Evolutionary conservation across 208 protist genomes (phyloP).

Genomic region (Trypanosomatidae sp.): DNA sequence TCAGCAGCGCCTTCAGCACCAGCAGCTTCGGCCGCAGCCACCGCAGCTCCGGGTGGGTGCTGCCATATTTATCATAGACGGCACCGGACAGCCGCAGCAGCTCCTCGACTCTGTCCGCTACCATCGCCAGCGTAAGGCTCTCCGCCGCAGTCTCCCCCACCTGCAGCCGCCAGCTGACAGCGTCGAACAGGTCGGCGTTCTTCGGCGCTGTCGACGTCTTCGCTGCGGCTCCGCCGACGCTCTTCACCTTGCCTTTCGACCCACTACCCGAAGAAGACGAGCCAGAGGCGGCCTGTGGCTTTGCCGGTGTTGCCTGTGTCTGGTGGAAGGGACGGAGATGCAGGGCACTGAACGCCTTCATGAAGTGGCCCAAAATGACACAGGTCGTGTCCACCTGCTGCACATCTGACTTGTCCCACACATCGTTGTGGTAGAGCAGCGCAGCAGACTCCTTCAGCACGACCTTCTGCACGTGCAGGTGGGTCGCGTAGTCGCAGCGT

Average conservation of each 20-base stretch:
- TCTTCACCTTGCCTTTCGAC: not conserved
- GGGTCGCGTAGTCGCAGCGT: slow-evolving; percentile 43
- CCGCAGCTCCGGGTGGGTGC: slow-evolving; percentile 37
- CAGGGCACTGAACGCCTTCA: slow-evolving; percentile 72
- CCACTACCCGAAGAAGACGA: not conserved
- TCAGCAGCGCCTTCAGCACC: slow-evolving; percentile 65
- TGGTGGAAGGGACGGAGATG: slow-evolving; percentile 63
- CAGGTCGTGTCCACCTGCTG: slow-evolving; percentile 71
- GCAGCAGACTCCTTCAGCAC: slow-evolving; percentile 61
- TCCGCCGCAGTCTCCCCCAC: slow-evolving; percentile 29
- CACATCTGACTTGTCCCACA: slow-evolving; percentile 67
- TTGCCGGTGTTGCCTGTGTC: slow-evolving; percentile 9
- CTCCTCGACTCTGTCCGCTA: slow-evolving; percentile 69
- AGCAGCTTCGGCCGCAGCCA: slow-evolving; percentile 77
- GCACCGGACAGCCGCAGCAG: slow-evolving; percentile 40
- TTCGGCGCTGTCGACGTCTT: not conserved
- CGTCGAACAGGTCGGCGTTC: not conserved
- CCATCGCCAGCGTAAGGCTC: slow-evolving; percentile 47
- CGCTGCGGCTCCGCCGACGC: not conserved
- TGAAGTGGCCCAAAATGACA: slow-evolving; percentile 76
- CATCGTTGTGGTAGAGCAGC: slow-evolving; percentile 72
- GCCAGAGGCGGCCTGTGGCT: no score
- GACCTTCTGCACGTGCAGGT: slow-evolving; percentile 52
- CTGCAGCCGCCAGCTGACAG: slow-evolving; percentile 36
- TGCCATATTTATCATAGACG: slow-evolving; percentile 33